A percentile compares a stretch with the other conserved stretches of the same genome.
Conservation (phyloP, 177 flowering plant species). For the Telopea speciosissima region DNA sequence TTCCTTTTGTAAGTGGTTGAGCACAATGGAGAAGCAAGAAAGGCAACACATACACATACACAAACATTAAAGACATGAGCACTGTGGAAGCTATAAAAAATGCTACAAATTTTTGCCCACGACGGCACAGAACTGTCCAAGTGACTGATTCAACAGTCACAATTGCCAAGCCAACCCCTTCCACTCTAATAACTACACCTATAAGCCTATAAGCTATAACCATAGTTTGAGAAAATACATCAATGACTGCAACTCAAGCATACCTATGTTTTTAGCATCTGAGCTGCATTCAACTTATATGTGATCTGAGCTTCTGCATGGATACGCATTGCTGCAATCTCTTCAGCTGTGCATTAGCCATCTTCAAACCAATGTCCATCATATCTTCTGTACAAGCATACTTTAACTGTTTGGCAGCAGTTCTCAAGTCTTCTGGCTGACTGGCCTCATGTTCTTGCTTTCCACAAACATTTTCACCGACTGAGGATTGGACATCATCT, state of each 20-base stretch:
- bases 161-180: too few species aligned
- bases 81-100: too few species aligned
- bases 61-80: too few species aligned
- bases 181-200: too few species aligned
- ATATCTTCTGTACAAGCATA: conserved; percentile 79
- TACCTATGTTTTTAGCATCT: conserved; percentile 87
- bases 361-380: conserved; percentile 78
- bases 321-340: conserved; percentile 71
- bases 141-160: too few species aligned
- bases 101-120: too few species aligned
- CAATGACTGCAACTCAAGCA: neutral
- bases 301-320: conserved; percentile 57
- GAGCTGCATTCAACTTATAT: conserved; percentile 70
- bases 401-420: conserved; percentile 88
- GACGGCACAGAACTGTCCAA: too few species aligned
- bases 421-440: conserved; percentile 68
- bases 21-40: too few species aligned
- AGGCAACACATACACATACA: too few species aligned
- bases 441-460: conserved; percentile 76
- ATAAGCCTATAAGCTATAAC: too few species aligned
- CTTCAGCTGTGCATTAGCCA: conserved; percentile 84
- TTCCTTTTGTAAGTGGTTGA: too few species aligned
- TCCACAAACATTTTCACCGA: conserved; percentile 82
- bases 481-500: conserved; percentile 99
- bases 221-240: too few species aligned